Evolutionary conservation across 2,329 filamentous ascomycete genomes (phyloP), one percentile per base, ranked within the genome.

Genomic region (Aspergillus sp.): DNA sequence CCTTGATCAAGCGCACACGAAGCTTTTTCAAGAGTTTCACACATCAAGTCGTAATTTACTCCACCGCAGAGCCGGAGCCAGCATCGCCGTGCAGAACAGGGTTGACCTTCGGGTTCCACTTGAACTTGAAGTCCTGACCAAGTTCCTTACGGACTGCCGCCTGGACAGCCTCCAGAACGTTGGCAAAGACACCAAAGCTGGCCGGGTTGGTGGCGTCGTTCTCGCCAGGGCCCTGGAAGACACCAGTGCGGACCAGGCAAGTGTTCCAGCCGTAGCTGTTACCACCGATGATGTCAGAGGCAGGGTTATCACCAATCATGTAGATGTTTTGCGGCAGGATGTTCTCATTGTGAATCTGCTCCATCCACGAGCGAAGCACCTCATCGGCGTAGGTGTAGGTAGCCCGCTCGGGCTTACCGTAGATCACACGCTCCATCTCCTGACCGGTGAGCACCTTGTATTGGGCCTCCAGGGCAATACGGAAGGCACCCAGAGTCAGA

Each of bases 191-290:
- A 53, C 85, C 85, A 60, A 88, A 87, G 70, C 77, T 85, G 61
- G 85, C 85, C 1, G 85, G 85, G 70, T 86, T 88, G 69, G 86
- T 74, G 65, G 83, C 76, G 61, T 88, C 85, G 62, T 88, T 88
- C 49, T 81, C 83, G 12, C 79, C 83, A 43, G 39, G 39, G 51
- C 85, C 85, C 70, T 86, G 82, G 77, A 85, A 88, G 42, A 88
- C 84, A 69, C 85, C 85, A 0, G 85, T 88, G 61, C 84, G 80
- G 47, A 88, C 85, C 46, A 88, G 70, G 61, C 85, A 88, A 3
- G 85, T 88, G 70, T 88, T 88, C 85, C 85, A 88, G 50, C 83
- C 83, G 67, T 88, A 87, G 77, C 83, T 85, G 75, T 88, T 88
- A 51, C 84, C 85, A 52, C 85, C 85, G 53, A 85, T 75, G 59